These are phyloP conservation scores for Aspergillus hortae DNA, from an alignment of 2,329 filamentous ascomycete species.

Conservation along the genomic window DNA sequence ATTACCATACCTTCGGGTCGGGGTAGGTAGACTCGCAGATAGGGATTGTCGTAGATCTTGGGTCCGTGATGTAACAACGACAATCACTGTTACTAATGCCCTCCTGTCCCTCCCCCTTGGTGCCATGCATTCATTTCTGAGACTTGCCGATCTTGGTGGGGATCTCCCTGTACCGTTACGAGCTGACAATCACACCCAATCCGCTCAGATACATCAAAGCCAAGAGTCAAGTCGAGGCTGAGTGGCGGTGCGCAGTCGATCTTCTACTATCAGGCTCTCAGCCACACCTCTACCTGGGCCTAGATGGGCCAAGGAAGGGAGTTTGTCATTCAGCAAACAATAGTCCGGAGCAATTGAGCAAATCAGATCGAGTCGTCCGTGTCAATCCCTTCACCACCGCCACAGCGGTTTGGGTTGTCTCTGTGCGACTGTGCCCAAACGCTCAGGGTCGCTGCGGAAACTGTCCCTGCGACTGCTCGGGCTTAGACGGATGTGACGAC, in stretches of 20 bases:
- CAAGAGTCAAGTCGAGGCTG: not conserved
- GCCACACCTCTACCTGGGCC: not conserved
- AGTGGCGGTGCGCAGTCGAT: conserved; percentile 3
- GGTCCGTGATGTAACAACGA: conserved; percentile 3
- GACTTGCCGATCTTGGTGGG: not conserved
- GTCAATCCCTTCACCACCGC: conserved; percentile 1
- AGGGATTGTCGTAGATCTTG: not conserved
- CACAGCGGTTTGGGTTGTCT: conserved; percentile 5
- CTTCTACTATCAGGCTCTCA: not conserved
- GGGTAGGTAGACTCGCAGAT: not conserved
- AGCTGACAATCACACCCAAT: not conserved
- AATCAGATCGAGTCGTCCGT: conserved; percentile 1
- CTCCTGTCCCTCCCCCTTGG: not conserved
- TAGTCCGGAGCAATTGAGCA: conserved; percentile 8
- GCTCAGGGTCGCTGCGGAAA: conserved; percentile 11
- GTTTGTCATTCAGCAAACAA: conserved; percentile 17
- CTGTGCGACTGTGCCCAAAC: conserved; percentile 13
- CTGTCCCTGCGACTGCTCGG: not conserved
- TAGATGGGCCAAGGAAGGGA: conserved; percentile 5
- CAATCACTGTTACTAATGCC: not conserved
- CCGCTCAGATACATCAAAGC: not conserved
- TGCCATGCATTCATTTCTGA: not conserved
- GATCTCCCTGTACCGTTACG: not conserved
- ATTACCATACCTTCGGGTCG: not conserved
- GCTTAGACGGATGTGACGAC: not conserved